Base-by-base conservation (phyloP, 23 red algal species). In the Gracilaria gracilis region DNA sequence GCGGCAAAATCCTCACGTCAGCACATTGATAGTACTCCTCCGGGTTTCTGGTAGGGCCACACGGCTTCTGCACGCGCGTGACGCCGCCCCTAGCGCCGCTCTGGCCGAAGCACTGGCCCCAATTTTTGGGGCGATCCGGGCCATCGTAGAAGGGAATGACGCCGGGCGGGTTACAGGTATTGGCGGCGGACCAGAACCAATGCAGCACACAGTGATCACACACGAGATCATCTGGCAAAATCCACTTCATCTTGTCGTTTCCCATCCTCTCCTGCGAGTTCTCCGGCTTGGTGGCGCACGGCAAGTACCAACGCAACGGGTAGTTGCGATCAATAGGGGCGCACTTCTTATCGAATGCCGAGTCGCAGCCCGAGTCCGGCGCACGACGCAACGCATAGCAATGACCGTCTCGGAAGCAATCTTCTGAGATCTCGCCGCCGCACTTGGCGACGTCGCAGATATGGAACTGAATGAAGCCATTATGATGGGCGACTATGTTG, bases 141-240 rank as follows among this genome's bases (percentile, higher is more conserved):
- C 92, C 92, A n/a, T 87, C 79, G 33, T 77, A 94, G 69, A 81
- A 94, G 0, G 47, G 50, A 46, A 87, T 71, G 6, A 94, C 83
- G 8, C 92, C 92, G 24, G 83, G 82, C n/a, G 92, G 92, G 57
- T 94, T 94, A 61, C 92, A 94, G 27, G 54, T 57, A 47, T 94
- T 94, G 5, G 82, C 92, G 27, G 92, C 55, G 0, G 66, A 77
- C 92, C 92, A 94, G 75, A 81, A 94, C 81, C 81, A 94, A 35
- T 94, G 92, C 36, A 94, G 54, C 1, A 94, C 92, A 40, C 92
- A 94, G 40, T 94, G 92, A 0, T 94, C 92, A 81, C 92, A 94
- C 1, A 23, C 54, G 28, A 94, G 71, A 38, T 73, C 57, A 24
- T 84, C 79, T 9, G 89, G 88, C 11, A 91, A 40, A 34, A 65